Percentiles rank a stretch among this genome's conserved stretches.
Conservation (phyloP, 257 asterid species). For the Solanum pinnatisectum region DNA sequence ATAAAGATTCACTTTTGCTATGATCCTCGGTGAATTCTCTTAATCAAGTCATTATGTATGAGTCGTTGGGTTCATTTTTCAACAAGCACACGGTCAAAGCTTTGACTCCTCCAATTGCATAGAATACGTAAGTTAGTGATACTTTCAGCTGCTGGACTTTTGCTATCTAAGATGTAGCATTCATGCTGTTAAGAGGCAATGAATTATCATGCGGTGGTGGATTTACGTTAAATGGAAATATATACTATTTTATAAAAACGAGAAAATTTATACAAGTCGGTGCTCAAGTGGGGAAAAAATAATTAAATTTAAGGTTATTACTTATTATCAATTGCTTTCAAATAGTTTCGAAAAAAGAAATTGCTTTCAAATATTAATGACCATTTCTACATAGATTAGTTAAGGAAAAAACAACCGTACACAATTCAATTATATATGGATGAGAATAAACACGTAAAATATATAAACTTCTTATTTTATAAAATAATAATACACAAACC, state of each 20-base stretch:
- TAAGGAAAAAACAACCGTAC: neutral
- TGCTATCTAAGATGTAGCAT: neutral
- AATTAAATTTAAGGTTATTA: neutral
- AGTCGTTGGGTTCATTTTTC: neutral
- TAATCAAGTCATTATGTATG: no score
- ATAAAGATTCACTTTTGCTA: no score
- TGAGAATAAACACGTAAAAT: neutral
- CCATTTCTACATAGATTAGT: neutral
- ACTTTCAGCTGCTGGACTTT: neutral
- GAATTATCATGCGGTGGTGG: rapidly evolving
- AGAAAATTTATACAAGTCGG: neutral
- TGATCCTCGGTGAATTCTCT: no score
- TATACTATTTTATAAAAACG: neutral
- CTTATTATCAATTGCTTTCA: neutral
- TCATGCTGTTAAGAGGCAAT: neutral
- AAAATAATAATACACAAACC: neutral
- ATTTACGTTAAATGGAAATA: neutral
- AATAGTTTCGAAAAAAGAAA: neutral
- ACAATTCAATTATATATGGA: neutral
- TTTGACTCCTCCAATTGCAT: neutral
- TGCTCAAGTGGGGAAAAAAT: neutral
- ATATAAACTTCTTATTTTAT: neutral
- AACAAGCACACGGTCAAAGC: neutral
- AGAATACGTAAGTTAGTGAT: neutral
- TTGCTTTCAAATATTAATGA: neutral